Evolutionary conservation across 148 eudicot species (phyloP).

Genomic region (Nepenthes gracilis): DNA sequence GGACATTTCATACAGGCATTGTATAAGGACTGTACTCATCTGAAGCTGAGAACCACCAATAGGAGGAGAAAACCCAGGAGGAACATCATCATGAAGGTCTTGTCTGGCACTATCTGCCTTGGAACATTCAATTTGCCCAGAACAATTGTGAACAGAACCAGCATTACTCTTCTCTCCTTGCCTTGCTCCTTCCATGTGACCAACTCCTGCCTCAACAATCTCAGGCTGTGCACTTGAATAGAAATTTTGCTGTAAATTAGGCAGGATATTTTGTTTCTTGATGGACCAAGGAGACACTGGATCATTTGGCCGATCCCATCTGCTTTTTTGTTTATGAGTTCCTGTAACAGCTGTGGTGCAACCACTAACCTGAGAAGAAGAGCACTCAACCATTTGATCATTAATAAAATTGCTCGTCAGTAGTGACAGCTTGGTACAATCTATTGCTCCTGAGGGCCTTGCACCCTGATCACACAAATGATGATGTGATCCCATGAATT

Average conservation of each 20-base stretch:
- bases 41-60: conserved; percentile 4
- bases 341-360: conserved; percentile 11
- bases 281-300: conserved; percentile 10
- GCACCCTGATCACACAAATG: conserved; percentile 26
- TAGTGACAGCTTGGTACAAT: conserved; percentile 21
- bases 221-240: conserved; percentile 14
- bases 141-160: background rate
- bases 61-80: conserved; percentile 47
- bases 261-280: conserved; percentile 20
- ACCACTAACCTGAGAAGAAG: conserved; percentile 21
- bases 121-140: conserved; percentile 9
- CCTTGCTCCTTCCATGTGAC: conserved; percentile 1
- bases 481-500: conserved; percentile 20
- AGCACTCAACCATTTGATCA: conserved; percentile 19
- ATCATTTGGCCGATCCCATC: conserved; percentile 70
- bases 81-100: conserved; percentile 9
- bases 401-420: conserved; percentile 16
- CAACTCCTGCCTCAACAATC: conserved; percentile 3
- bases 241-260: conserved; percentile 8
- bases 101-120: too few species aligned
- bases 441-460: conserved; percentile 27
- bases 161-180: conserved; percentile 3
- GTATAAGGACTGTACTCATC: conserved; percentile 3
- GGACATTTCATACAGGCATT: conserved; percentile 18
- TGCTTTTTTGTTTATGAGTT: conserved; percentile 73